Percentiles rank a stretch among this genome's conserved stretches.
Conservation (phyloP, 306 rosid species). For the Acacia crassicarpa region DNA sequence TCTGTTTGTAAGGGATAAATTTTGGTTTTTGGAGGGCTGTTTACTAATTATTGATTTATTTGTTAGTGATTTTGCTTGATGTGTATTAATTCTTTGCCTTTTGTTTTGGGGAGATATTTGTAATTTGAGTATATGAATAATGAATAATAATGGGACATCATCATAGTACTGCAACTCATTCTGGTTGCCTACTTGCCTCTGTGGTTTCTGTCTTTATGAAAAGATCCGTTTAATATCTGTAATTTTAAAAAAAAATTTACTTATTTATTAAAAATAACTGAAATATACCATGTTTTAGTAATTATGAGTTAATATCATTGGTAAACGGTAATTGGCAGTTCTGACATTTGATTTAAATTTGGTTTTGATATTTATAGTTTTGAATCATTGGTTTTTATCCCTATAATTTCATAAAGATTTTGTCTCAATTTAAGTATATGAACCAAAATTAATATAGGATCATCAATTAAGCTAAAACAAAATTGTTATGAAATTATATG, state of each 20-base stretch:
- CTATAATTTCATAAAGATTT: too few relatives aligned
- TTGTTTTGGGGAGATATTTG: constrained; percentile 25
- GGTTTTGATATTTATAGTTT: too few relatives aligned
- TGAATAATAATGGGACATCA: constrained; percentile 45
- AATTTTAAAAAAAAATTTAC: background rate
- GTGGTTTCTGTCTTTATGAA: background rate
- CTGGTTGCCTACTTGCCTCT: constrained; percentile 3
- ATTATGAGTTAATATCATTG: too few relatives aligned
- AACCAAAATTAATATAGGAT: too few relatives aligned
- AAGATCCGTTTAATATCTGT: background rate
- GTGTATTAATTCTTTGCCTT: constrained; percentile 26
- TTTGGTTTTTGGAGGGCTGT: constrained; percentile 24
- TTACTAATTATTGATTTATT: constrained; percentile 55
- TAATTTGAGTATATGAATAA: constrained; percentile 48
- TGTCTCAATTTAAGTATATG: too few relatives aligned
- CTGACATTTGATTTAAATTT: too few relatives aligned
- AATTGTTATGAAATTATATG: too few relatives aligned
- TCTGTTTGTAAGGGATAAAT: background rate
- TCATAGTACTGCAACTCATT: constrained; percentile 16
- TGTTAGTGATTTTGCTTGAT: constrained; percentile 52
- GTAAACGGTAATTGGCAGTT: too few relatives aligned
- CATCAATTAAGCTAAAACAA: too few relatives aligned
- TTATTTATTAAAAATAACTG: background rate
- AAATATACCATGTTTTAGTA: background rate
- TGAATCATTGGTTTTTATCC: too few relatives aligned